Conservation (phyloP, 2,329 filamentous ascomycete genomes). For the Colletotrichum viniferum region DNA sequence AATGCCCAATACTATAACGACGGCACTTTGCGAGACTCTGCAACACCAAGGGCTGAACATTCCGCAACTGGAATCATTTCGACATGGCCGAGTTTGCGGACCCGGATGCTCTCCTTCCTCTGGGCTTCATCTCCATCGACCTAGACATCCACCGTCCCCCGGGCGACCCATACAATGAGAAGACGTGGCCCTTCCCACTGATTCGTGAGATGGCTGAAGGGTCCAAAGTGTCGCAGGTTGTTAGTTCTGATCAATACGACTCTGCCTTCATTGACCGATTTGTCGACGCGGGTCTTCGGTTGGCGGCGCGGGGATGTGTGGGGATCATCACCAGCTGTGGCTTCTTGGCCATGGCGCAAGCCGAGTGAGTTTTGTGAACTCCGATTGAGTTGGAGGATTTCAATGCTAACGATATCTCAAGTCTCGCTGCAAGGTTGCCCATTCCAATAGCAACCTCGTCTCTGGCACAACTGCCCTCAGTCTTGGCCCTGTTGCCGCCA, state of each 20-base stretch:
- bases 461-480: conserved; percentile 36
- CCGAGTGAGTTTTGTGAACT: conserved; percentile 24
- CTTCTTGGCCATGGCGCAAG: conserved; percentile 40
- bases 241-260: conserved; percentile 32
- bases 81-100: not conserved
- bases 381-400: not conserved
- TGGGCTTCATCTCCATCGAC: conserved; percentile 40
- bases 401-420: not conserved
- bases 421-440: conserved; percentile 33
- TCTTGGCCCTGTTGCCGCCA: conserved; percentile 28
- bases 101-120: conserved; percentile 22
- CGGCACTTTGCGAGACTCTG: not conserved
- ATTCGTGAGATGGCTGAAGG: conserved; percentile 36
- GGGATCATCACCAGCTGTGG: conserved; percentile 44
- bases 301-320: conserved; percentile 36
- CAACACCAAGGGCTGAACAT: not conserved
- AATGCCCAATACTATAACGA: not conserved
- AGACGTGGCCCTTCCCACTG: conserved; percentile 41
- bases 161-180: conserved; percentile 38
- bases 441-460: conserved; percentile 40
- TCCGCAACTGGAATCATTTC: not conserved
- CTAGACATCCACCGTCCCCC: conserved; percentile 35
- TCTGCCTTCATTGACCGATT: conserved; percentile 37
- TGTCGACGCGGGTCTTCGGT: conserved; percentile 34
- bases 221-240: conserved; percentile 29